Conservation (phyloP, 495 filamentous ascomycete genomes). For the Monascus purpureus region DNA sequence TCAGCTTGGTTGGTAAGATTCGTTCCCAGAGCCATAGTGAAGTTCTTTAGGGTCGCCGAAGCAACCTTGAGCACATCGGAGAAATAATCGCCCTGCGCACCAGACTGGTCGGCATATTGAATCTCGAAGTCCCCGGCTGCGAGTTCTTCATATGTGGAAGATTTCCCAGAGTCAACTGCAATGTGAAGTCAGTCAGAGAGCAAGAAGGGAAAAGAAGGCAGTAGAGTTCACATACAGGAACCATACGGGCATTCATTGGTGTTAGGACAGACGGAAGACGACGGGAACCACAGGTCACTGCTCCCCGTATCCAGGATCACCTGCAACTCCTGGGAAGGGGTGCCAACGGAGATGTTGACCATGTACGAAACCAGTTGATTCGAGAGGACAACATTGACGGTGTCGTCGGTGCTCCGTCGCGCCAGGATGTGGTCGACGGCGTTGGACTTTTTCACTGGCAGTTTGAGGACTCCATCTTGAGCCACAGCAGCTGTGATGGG, state of each 20-base stretch:
- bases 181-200: neutral
- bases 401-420: neutral
- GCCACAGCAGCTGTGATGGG: neutral
- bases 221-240: neutral
- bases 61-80: conserved; percentile 65
- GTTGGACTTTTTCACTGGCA: neutral
- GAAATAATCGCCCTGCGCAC: conserved; percentile 70
- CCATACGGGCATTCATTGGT: neutral
- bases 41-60: conserved; percentile 37
- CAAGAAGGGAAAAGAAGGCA: neutral
- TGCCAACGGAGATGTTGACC: conserved; percentile 58
- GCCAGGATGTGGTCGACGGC: neutral
- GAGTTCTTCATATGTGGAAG: conserved; percentile 27
- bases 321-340: conserved; percentile 47
- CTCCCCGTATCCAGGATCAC: conserved; percentile 73
- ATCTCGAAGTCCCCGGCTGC: conserved; percentile 76
- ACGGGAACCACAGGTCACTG: conserved; percentile 68
- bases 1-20: conserved; percentile 32
- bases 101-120: conserved; percentile 76
- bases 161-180: neutral
- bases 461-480: neutral
- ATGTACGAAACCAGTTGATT: conserved; percentile 44
- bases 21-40: conserved; percentile 61
- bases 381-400: conserved; percentile 10
- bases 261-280: neutral